Conservation (phyloP, 2,329 filamentous ascomycete genomes). For the Venturia oleaginea region DNA sequence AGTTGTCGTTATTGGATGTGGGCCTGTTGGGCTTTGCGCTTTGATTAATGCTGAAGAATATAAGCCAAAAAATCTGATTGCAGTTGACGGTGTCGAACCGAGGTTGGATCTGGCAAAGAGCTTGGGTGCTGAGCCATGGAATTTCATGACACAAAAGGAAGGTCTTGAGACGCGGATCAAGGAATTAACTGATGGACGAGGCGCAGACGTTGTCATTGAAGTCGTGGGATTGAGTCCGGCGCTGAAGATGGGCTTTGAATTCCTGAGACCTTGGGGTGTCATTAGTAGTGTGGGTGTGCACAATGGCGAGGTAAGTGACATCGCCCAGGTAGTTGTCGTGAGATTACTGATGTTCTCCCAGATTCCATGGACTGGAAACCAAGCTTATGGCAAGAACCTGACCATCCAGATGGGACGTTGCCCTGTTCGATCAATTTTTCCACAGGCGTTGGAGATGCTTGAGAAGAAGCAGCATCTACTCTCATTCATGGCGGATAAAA, state of each 20-base stretch:
- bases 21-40: conserved; percentile 71
- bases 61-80: conserved; percentile 66
- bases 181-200: conserved; percentile 67
- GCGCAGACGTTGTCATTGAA: conserved; percentile 72
- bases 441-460: conserved; percentile 36
- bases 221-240: conserved; percentile 41
- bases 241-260: conserved; percentile 38
- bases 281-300: conserved; percentile 42
- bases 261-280: conserved; percentile 40
- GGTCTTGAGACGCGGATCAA: conserved; percentile 49
- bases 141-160: conserved; percentile 54
- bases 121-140: conserved; percentile 74
- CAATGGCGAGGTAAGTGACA: conserved; percentile 29
- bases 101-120: conserved; percentile 63
- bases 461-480: conserved; percentile 41
- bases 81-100: conserved; percentile 68
- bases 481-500: conserved; percentile 44
- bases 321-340: background rate
- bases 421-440: conserved; percentile 42
- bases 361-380: conserved; percentile 39
- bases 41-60: conserved; percentile 68
- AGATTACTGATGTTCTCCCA: background rate
- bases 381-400: conserved; percentile 43
- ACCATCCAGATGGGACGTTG: conserved; percentile 42
- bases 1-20: conserved; percentile 75